A percentile compares a stretch with the other conserved stretches of the same genome.
Evolutionary conservation across 306 rosid genomes (phyloP).

Genomic region (Dalbergia cultrata): DNA sequence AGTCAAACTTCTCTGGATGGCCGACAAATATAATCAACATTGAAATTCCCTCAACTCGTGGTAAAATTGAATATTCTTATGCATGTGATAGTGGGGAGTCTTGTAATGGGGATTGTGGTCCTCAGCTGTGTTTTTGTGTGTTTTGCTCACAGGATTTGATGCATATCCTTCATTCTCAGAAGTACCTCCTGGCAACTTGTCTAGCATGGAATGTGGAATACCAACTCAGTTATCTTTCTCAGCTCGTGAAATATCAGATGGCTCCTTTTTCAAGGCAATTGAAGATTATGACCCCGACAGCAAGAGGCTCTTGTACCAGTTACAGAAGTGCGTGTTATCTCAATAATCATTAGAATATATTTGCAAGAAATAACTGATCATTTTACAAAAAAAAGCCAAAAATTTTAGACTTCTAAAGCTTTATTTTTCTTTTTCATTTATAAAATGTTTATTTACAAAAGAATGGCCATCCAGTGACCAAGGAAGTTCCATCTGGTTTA

Average conservation of each 20-base stretch:
- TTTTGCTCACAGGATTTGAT: conserved; percentile 64
- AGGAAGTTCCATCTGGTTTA: conserved; percentile 10
- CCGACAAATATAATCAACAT: conserved; percentile 89
- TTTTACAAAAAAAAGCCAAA: conserved; percentile 40
- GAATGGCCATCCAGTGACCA: conserved; percentile 26
- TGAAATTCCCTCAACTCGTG: conserved; percentile 82
- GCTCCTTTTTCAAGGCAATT: conserved; percentile 92
- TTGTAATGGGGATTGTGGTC: conserved; percentile 44
- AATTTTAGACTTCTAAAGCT: conserved; percentile 22
- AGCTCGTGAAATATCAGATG: conserved; percentile 95
- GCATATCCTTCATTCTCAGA: conserved; percentile 83
- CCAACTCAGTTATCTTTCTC: conserved; percentile 96
- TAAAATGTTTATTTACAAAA: conserved; percentile 10
- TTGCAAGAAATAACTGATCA: conserved; percentile 39
- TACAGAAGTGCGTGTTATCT: conserved; percentile 73
- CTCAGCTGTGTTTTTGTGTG: conserved; percentile 35
- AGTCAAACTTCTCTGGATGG: conserved; percentile 82
- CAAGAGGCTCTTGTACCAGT: conserved; percentile 80
- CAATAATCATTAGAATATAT: conserved; percentile 22
- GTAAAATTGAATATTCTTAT: conserved; percentile 57
- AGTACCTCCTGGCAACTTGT: conserved; percentile 64
- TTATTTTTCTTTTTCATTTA: not conserved
- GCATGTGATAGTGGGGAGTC: conserved; percentile 36
- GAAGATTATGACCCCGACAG: conserved; percentile 95
- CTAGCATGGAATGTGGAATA: conserved; percentile 87